Evolutionary conservation across 2,329 filamentous ascomycete genomes (phyloP), one percentile per base, ranked within the genome.

Genomic region (Calonectria crousiana): DNA sequence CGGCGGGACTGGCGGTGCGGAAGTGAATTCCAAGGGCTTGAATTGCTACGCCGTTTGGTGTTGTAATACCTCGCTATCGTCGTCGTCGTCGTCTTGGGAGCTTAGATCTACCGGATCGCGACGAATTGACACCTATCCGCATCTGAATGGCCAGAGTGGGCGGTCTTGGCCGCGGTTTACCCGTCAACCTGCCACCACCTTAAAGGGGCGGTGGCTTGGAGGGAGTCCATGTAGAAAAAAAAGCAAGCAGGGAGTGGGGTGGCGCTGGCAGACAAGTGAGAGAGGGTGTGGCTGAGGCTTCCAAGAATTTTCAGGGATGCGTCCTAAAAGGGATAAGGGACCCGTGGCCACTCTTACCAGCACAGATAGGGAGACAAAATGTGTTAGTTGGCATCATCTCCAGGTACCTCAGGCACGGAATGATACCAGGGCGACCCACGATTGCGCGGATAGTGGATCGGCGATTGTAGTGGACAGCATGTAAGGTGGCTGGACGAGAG

Each of bases 111-210:
- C 75, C 71, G 69, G 70, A 77, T 77, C 70, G 75, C 76, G 68
- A 75, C 75, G 78, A 81, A 81, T 80, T 82, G 79, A 82, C 81
- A 82, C 81, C 79, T 81, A 80, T 82, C 77, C 77, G 74, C 74
- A 75, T 60, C 49, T 41, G 69, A 69, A 62, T 70, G 73, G 58
- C 47, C 66, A 58, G 44, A 64, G 70, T 64, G 67, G 47, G 52
- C 64, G 36, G 53, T 47, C 60, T 49, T 52, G 78, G 74, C 79
- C 79, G 76, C 73, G 69, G 77, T 77, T 80, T 79, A 77, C 41
- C 77, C 78, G 78, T 75, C 23, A 47, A 26, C 14, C 30, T 69
- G 34, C 56, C 56, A 53, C 44, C 28, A 56, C 34, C 51, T 58
- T 65, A 65, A 73, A 47, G 66, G 71, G 71, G 62, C 8, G n/a